phyloP scores from a whole-genome alignment of 2,329 filamentous ascomycete genomes.

The Dactylellina parvicollis region DNA sequence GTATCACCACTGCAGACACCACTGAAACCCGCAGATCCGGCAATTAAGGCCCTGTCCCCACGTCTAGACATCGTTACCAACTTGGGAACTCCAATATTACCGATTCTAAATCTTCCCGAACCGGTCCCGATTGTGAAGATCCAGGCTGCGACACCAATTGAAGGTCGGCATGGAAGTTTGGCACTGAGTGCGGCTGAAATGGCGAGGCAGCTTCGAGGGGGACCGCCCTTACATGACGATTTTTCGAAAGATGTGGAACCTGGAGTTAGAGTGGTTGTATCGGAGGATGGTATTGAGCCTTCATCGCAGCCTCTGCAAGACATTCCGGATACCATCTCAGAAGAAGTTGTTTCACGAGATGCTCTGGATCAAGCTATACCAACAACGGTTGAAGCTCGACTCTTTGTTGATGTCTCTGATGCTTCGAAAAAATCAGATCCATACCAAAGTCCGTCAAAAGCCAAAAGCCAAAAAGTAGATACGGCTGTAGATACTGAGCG shows the following conservation, averaged over 20 bases:
- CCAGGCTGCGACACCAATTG: conserved; percentile 33
- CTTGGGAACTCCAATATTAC: conserved; percentile 15
- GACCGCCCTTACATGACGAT: background rate
- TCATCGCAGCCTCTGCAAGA: no score
- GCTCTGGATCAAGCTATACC: no score
- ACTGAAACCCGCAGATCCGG: background rate
- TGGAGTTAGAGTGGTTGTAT: conserved; percentile 9
- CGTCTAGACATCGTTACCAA: background rate
- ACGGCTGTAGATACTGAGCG: background rate
- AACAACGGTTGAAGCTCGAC: no score
- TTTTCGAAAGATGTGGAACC: background rate
- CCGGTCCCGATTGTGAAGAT: conserved; percentile 16
- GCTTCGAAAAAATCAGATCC: no score
- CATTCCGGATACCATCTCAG: no score
- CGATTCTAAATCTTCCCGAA: conserved; percentile 17
- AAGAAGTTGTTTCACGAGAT: no score
- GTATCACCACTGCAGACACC: conserved; percentile 39
- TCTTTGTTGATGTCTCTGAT: no score
- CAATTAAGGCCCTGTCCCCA: background rate
- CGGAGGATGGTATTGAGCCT: background rate
- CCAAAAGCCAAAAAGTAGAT: background rate
- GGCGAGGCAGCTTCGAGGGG: background rate
- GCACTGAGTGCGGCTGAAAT: background rate
- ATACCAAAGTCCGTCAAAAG: no score
- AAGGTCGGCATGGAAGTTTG: conserved; percentile 4